A percentile compares a stretch with the other conserved stretches of the same genome.
Conservation (phyloP, 2,329 filamentous ascomycete species). For the Apiospora kogelbergensis region DNA sequence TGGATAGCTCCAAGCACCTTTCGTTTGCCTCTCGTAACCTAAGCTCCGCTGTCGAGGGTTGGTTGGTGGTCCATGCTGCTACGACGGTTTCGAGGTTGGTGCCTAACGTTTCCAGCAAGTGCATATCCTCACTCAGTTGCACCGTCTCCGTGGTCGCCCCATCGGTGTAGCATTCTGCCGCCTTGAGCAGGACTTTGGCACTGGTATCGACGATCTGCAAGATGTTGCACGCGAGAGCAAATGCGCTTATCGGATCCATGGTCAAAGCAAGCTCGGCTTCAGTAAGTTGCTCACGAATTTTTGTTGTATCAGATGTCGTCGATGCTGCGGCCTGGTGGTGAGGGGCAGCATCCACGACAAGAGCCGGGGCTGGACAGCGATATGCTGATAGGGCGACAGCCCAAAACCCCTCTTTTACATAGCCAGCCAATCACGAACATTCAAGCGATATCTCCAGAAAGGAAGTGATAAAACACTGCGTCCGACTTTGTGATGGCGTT, state of each 20-base stretch:
- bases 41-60: background rate
- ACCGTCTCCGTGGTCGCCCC: background rate
- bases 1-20: background rate
- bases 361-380: too few species aligned
- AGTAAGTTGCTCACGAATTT: too few species aligned
- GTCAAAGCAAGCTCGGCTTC: too few species aligned
- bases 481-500: too few species aligned
- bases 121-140: background rate
- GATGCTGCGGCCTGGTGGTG: too few species aligned
- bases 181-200: background rate
- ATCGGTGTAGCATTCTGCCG: background rate
- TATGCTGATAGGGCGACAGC: too few species aligned
- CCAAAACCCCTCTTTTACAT: too few species aligned
- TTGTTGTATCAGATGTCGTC: too few species aligned
- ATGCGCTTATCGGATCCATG: conserved; percentile 7
- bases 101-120: background rate
- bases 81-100: background rate
- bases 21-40: background rate
- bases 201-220: conserved; percentile 2
- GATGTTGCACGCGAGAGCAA: conserved; percentile 10
- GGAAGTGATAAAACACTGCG: too few species aligned
- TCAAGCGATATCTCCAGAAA: too few species aligned
- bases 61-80: background rate
- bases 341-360: too few species aligned
- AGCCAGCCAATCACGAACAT: too few species aligned